These are phyloP conservation scores for Fraxinus americana DNA, from an alignment of 257 asterid species.

Conservation along the genomic window DNA sequence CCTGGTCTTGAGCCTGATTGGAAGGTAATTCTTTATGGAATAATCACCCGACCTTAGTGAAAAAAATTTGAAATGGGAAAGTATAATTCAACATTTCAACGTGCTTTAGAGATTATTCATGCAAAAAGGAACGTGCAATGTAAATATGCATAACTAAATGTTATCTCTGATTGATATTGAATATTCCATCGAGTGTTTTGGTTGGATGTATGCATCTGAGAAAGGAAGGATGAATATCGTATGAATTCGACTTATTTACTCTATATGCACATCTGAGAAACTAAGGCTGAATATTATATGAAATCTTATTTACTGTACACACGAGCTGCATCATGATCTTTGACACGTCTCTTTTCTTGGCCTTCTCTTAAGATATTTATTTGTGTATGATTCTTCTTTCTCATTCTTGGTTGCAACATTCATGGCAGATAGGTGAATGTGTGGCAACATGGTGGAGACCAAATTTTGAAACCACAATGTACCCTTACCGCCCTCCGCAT, in stretches of 20 bases:
- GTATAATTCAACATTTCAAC: not conserved
- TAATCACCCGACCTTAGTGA: not conserved
- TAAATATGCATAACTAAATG: constrained; percentile 1
- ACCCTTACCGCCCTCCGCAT: constrained; percentile 58
- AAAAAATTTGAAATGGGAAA: not conserved
- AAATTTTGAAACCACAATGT: constrained; percentile 57
- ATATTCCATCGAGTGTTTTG: not conserved
- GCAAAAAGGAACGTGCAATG: not conserved
- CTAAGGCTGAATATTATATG: constrained; percentile 14
- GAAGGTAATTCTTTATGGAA: constrained; percentile 61
- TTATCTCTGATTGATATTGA: not conserved
- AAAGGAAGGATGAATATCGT: not conserved
- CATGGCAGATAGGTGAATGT: constrained; percentile 89
- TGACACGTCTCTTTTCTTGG: not conserved
- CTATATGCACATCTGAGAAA: not conserved
- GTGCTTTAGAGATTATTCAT: not conserved
- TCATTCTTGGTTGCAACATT: constrained; percentile 12
- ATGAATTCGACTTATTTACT: not conserved
- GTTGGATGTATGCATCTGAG: not conserved
- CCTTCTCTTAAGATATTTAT: not conserved
- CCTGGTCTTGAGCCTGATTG: constrained; percentile 80
- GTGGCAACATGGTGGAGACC: constrained; percentile 65
- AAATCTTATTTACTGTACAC: not conserved
- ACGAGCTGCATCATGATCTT: not conserved
- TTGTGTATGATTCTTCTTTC: constrained; percentile 3